A percentile compares a stretch with the other conserved stretches of the same genome.
These are phyloP conservation scores for Pichia sp. DNA, from an alignment of 1,139 yeast genomes.

Conservation along the genomic window DNA sequence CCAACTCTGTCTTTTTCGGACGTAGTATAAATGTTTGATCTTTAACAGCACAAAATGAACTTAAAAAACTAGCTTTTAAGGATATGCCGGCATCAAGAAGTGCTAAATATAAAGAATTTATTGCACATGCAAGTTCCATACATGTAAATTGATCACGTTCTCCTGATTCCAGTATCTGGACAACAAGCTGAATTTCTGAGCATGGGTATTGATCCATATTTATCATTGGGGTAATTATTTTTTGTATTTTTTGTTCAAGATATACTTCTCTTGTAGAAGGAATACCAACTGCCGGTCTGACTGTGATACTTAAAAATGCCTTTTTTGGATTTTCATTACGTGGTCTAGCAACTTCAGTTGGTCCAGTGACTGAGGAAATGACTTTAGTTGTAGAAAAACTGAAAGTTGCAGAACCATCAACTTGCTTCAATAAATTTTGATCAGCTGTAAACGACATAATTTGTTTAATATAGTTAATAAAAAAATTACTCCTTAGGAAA, in stretches of 20 bases:
- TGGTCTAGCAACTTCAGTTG: constrained; percentile 67
- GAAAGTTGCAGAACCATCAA: constrained; percentile 76
- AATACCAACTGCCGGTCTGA: constrained; percentile 73
- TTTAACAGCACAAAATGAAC: constrained; percentile 42
- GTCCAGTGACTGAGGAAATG: constrained; percentile 79
- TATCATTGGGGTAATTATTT: constrained; percentile 56
- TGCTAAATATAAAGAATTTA: constrained; percentile 70
- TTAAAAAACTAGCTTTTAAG: constrained; percentile 53
- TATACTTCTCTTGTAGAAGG: constrained; percentile 73
- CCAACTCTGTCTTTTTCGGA: constrained; percentile 40
- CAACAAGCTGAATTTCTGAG: constrained; percentile 75
- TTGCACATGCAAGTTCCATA: constrained; percentile 48
- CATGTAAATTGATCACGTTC: constrained; percentile 34
- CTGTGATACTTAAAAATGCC: constrained; percentile 72
- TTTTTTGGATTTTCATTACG: constrained; percentile 81
- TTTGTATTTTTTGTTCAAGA: constrained; percentile 63
- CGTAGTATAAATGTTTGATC: constrained; percentile 33
- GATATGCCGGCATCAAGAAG: constrained; percentile 76
- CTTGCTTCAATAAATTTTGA: constrained; percentile 39
- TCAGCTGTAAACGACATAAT: constrained; percentile 11
- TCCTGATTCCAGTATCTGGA: constrained; percentile 59
- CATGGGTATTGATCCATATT: constrained; percentile 71
- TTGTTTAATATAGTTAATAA: too few species aligned
- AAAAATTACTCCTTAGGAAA: too few species aligned
- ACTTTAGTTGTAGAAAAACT: constrained; percentile 47